Evolutionary conservation across 1,284 basidiomycete species (phyloP).

Genomic region (Binderoboletus segoi): DNA sequence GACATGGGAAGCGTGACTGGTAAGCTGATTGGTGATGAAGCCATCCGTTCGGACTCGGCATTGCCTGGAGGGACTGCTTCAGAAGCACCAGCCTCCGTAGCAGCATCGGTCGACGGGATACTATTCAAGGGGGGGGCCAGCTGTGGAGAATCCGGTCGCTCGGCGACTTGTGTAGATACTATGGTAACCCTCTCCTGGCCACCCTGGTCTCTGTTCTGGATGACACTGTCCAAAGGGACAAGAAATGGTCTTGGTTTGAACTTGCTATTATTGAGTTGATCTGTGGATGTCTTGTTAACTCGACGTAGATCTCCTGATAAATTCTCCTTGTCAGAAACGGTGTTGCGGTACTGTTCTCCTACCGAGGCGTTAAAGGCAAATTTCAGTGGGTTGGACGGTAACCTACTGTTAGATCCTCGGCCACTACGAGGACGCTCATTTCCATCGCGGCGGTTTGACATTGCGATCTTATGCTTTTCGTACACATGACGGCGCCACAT

Average conservation of each 20-base stretch:
- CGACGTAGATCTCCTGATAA: constrained; percentile 34
- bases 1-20: constrained; percentile 53
- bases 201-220: constrained; percentile 14
- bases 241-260: constrained; percentile 27
- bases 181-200: neutral
- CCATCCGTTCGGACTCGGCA: constrained; percentile 10
- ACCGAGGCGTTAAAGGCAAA: constrained; percentile 23
- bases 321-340: constrained; percentile 37
- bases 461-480: constrained; percentile 84
- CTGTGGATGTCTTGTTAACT: constrained; percentile 25
- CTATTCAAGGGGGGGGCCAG: constrained; percentile 12
- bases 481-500: constrained; percentile 86
- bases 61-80: constrained; percentile 1
- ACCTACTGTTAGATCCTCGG: constrained; percentile 64
- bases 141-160: constrained; percentile 20
- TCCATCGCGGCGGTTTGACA: constrained; percentile 77
- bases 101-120: neutral
- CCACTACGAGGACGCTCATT: constrained; percentile 56
- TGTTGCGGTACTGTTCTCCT: constrained; percentile 36
- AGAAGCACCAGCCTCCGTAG: constrained; percentile 1
- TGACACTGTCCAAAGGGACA: constrained; percentile 16
- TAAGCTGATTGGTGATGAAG: constrained; percentile 21
- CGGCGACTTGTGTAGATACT: constrained; percentile 12
- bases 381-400: neutral
- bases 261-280: constrained; percentile 21